Percentiles rank a stretch among this genome's conserved stretches.
phyloP scores from a whole-genome alignment of 257 asterid species.

The Solanum infundibuliforme region DNA sequence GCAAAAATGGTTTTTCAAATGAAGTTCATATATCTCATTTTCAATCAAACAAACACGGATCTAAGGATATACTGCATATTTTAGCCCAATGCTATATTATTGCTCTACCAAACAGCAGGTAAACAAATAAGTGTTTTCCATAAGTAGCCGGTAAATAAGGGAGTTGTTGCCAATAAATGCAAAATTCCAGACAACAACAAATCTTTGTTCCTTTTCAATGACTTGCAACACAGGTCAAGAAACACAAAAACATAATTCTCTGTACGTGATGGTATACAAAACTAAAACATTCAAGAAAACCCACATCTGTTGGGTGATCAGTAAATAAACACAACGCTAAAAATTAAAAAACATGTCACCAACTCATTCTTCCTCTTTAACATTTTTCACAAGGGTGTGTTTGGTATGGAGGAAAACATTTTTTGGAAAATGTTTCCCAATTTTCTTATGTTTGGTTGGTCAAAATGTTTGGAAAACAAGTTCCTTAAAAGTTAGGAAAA shows the following conservation, averaged over 20 bases:
- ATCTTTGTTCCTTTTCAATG: not conserved
- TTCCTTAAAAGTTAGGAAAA: not conserved
- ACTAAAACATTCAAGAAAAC: not conserved
- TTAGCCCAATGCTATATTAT: not conserved
- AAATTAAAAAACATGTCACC: not conserved
- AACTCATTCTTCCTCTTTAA: not conserved
- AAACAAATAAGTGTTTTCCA: not conserved
- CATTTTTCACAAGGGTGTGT: not conserved
- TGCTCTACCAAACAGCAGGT: not conserved
- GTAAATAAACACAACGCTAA: not conserved
- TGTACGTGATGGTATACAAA: not conserved
- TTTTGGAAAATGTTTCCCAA: not conserved
- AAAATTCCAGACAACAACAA: not conserved
- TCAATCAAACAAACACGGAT: not conserved
- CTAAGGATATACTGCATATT: not conserved
- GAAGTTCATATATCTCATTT: not conserved
- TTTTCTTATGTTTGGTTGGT: not conserved
- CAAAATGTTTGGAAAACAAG: not conserved
- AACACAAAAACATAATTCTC: not conserved
- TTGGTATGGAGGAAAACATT: not conserved
- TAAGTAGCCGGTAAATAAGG: not conserved
- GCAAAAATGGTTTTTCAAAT: not conserved
- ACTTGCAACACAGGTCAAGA: not conserved
- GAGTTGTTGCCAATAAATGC: not conserved
- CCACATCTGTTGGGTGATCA: not conserved